Evolutionary conservation across 164 flowering plant genomes (phyloP), one percentile per base, ranked within the genome.

Genomic region (Magnolia officinalis): DNA sequence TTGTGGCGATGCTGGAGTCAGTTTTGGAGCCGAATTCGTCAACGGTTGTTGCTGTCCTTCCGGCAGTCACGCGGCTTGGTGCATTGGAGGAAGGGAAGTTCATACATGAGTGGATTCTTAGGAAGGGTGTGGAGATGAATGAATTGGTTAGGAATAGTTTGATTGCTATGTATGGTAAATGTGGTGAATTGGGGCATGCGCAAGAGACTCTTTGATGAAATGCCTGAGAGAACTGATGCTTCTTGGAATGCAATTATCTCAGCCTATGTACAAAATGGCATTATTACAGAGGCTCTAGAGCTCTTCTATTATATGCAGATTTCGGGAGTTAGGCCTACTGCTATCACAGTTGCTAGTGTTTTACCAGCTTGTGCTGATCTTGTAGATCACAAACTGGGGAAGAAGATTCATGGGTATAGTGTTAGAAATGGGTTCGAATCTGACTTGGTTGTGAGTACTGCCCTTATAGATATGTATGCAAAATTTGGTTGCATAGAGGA

Each of bases 401-500:
- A 16, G 24, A 69, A 29, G 78, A 70, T 69, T 26, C 78, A 69
- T 8, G 78, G 72, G 19, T 75, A 68, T 52, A 21, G 29, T 19
- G 19, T 68, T 14, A 58, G 64, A 59, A 75, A 31, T 37, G 52
- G 72, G 5, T 68, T 69, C 16, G 73, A 58, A 19, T 31, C 49
- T 29, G 73, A 70, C 69, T 26, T 75, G n/a, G 50, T 68, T 69
- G 72, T 75, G 21, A 70, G 72, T n/a, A 90, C 96, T 65, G 94
- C 96, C 73, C 90, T 92, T 66, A 82, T 92, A 11, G 94, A 92
- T 85, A 87, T 89, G 92, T 90, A 92, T 79, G 89, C 92, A n/a
- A 92, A 92, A 81, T 90, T 94, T 75, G 96, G 96, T 31, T 69
- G 51, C 72, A 29, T 75, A 31, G 67, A 58, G 51, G 51, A 69